Evolutionary conservation across 257 asterid genomes (phyloP).

Genomic region (Plantago ovata): DNA sequence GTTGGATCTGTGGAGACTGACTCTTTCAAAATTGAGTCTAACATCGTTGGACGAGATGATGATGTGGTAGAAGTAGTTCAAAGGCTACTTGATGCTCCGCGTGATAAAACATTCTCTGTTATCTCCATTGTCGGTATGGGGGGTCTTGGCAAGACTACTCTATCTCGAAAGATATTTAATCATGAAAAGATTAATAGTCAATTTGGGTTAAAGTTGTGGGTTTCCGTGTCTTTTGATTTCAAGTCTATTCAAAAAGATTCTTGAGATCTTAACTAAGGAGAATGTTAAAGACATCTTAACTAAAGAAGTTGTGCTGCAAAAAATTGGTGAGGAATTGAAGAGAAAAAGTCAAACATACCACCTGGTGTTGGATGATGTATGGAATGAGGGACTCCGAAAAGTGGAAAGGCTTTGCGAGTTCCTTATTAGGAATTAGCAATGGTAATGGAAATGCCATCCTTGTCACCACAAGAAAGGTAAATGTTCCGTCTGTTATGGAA

Average conservation of each 20-base stretch:
- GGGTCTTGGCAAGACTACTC: background rate
- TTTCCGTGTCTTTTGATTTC: background rate
- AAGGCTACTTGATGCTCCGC: background rate
- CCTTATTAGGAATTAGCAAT: background rate
- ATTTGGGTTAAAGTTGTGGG: background rate
- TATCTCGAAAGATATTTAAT: background rate
- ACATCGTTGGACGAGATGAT: background rate
- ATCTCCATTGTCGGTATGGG: background rate
- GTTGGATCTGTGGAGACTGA: background rate
- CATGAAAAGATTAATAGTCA: background rate
- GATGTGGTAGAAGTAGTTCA: background rate
- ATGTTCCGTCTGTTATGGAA: slow-evolving; percentile 18
- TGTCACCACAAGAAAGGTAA: slow-evolving; percentile 15
- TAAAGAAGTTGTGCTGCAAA: background rate
- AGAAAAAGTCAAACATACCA: background rate
- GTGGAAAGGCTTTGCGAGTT: slow-evolving; percentile 19
- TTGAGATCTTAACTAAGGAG: background rate
- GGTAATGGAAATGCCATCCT: slow-evolving; percentile 1
- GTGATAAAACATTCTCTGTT: background rate
- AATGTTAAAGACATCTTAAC: background rate
- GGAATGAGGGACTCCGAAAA: slow-evolving; percentile 12
- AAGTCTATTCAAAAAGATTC: background rate
- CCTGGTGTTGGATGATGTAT: slow-evolving; percentile 26
- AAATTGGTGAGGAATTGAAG: background rate
- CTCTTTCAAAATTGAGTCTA: background rate